Evolutionary conservation across 2,329 filamentous ascomycete species (phyloP), one percentile per base, ranked within the genome.

Genomic region (Fusarium decemcellulare): DNA sequence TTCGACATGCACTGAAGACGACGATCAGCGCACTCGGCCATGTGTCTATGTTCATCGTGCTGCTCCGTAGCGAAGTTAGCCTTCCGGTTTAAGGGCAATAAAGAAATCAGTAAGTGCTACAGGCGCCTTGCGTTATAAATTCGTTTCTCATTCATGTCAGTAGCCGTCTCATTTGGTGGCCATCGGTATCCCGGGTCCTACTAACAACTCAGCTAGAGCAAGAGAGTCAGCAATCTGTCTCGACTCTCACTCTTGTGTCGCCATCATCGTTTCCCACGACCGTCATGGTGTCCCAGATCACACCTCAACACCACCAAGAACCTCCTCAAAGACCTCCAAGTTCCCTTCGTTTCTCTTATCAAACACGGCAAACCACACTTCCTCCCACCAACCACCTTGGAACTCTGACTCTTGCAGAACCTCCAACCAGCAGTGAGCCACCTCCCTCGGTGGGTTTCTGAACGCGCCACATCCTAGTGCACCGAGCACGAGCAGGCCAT

Each of bases 391-490:
- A 0, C 88, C 87, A 2, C 88, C 88, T 40, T 78, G 72, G 68
- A 92, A 92, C 79, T 93, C 90, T 0, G 65, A 39, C 74, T 93
- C 89, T 32, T 74, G 61, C 58, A 93, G 79, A 36, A 92, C 89
- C 72, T 89, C 85, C 30, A 81, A 75, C 84, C 90, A 93, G 70
- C 89, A 90, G 36, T 79, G 63, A 3, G 88, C 90, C n/a, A 93
- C 87, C 65, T 89, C 88, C 34, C 81, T 78, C 0, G 83, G 83
- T 9, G 91, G 91, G 74, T 93, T 92, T 1, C 70, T 72, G 75
- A 92, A 92, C 1, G 86, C 90, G 5, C 91, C 91, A 71, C 91
- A 93, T 0, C 91, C 91, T 52, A 93, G 74, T 0, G 91, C 91
- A 0, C 91, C 91, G 2, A 94, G 81, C 6, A 93, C 87, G 9